phyloP scores from a whole-genome alignment of 2,329 filamentous ascomycete genomes.

The Beauveria medogensis region DNA sequence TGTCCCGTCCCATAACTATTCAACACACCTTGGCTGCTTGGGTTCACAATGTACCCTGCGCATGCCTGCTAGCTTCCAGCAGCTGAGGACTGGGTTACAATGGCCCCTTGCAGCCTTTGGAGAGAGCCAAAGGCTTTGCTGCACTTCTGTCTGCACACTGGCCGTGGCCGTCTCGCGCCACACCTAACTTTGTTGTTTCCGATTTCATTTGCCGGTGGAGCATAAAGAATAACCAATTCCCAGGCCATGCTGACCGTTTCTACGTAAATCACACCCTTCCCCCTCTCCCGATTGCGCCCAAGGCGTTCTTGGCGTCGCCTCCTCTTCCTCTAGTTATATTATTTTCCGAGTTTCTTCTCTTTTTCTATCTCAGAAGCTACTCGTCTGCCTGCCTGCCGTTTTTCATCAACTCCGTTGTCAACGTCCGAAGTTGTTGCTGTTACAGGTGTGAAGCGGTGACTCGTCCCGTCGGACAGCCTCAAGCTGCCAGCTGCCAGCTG shows the following conservation, averaged over 20 bases:
- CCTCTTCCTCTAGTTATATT: neutral
- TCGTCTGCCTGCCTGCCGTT: neutral
- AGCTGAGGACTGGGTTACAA: neutral
- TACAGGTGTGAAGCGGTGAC: neutral
- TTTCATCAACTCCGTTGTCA: too few species aligned
- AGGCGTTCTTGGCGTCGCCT: neutral
- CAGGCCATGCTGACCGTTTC: neutral
- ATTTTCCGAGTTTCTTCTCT: neutral
- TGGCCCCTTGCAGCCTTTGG: neutral
- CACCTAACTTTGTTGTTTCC: neutral
- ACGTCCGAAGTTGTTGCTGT: neutral
- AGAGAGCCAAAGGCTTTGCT: neutral
- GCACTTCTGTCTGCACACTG: neutral
- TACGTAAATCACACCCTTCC: neutral
- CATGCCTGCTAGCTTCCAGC: neutral
- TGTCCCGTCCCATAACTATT: neutral
- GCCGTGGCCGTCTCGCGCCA: neutral
- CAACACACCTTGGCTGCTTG: neutral
- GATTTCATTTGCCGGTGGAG: constrained; percentile 6
- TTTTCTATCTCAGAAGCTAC: too few species aligned
- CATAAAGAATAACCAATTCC: constrained; percentile 8
- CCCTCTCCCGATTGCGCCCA: neutral
- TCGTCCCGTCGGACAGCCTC: neutral
- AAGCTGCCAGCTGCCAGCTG: neutral
- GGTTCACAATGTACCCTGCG: neutral